phyloP scores from a whole-genome alignment of 257 asterid species.

The Anisodus tanguticus region DNA sequence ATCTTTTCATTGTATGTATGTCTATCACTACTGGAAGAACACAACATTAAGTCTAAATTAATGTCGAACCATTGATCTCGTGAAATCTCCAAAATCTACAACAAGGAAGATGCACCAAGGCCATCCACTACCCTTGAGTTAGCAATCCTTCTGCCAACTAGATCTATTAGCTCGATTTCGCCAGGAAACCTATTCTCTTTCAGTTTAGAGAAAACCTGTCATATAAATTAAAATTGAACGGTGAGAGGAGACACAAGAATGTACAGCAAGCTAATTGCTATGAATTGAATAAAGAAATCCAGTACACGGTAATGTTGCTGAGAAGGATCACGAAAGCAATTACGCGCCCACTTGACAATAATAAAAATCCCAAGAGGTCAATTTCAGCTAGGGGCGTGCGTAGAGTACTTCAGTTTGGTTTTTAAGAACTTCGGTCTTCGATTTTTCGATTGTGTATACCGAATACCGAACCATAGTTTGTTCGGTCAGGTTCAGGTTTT shows the following conservation, averaged over 20 bases:
- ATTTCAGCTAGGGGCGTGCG: neutral
- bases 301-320: neutral
- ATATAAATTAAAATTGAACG: neutral
- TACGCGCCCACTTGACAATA: neutral
- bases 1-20: slow-evolving; percentile 2
- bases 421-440: too few species aligned
- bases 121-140: slow-evolving; percentile 62
- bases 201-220: slow-evolving; percentile 82
- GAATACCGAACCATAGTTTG: too few species aligned
- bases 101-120: slow-evolving; percentile 47
- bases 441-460: too few species aligned
- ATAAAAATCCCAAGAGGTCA: neutral
- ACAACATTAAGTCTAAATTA: neutral
- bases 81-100: slow-evolving; percentile 35
- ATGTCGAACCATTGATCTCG: neutral
- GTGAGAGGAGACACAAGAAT: neutral
- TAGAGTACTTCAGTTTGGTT: too few species aligned
- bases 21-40: neutral
- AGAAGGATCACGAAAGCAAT: neutral
- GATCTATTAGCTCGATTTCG: slow-evolving; percentile 90
- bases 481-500: too few species aligned
- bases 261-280: neutral
- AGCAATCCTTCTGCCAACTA: slow-evolving; percentile 64
- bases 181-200: slow-evolving; percentile 85
- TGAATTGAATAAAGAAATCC: neutral